These are phyloP conservation scores for Fabrea salina DNA, from an alignment of 169 alveolate genomes.

Conservation along the genomic window DNA sequence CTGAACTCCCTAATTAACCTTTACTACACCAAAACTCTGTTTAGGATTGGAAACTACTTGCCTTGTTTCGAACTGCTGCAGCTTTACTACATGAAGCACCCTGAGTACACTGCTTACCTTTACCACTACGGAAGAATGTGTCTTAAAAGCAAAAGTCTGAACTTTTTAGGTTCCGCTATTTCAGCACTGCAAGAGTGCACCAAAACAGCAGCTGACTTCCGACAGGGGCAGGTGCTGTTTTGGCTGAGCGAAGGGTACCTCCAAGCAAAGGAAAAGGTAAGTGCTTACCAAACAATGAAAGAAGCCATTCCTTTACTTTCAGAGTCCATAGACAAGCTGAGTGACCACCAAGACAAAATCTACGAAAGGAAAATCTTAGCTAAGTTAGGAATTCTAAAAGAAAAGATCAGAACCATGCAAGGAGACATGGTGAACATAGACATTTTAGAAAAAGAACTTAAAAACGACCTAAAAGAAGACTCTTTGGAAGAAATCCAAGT, in stretches of 20 bases:
- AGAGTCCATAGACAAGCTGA: background rate
- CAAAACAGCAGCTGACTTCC: background rate
- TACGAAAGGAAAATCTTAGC: background rate
- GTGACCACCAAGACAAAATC: background rate
- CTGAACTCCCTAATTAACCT: background rate
- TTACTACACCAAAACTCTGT: background rate
- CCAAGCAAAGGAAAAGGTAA: background rate
- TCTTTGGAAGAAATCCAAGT: background rate
- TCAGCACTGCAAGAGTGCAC: slow-evolving; percentile 3
- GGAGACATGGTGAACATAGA: background rate
- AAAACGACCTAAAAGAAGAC: background rate
- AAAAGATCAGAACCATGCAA: background rate
- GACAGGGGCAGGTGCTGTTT: slow-evolving; percentile 8
- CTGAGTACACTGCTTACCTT: background rate
- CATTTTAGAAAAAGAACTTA: background rate
- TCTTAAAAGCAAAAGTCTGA: background rate
- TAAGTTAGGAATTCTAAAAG: background rate
- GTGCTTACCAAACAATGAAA: background rate
- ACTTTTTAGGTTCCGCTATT: background rate
- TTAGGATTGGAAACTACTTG: background rate
- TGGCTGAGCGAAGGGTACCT: slow-evolving; percentile 16
- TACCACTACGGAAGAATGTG: slow-evolving; percentile 16
- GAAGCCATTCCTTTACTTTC: background rate
- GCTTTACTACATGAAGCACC: background rate
- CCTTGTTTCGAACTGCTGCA: slow-evolving; percentile 3